Evolutionary conservation across 192 early-diverging fungal species (phyloP).

Genomic region (Coemansia erecta): DNA sequence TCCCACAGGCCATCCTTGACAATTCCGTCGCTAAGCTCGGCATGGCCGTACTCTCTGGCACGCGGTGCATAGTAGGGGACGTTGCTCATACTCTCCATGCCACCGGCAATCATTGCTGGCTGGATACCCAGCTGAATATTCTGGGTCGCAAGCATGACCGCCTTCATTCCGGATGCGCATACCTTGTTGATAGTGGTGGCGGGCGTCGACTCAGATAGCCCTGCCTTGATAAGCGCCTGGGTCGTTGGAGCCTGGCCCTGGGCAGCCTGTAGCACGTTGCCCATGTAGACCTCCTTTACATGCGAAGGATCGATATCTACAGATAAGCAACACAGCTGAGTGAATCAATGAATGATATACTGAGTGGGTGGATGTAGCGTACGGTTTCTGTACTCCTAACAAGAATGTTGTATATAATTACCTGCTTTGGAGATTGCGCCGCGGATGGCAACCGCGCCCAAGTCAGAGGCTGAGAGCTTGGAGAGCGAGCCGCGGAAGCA

Average conservation of each 20-base stretch:
- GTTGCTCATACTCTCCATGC: constrained; percentile 97
- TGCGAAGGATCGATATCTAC: constrained; percentile 71
- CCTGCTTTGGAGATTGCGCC: constrained; percentile 82
- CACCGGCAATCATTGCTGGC: constrained; percentile 84
- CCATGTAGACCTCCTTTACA: constrained; percentile 94
- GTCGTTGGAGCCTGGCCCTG: constrained; percentile 91
- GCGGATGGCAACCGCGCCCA: constrained; percentile 82
- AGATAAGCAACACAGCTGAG: background rate
- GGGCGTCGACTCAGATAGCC: constrained; percentile 73
- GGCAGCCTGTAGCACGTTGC: constrained; percentile 88
- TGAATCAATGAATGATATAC: too few relatives aligned
- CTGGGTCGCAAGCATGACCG: constrained; percentile 88
- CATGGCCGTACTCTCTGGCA: constrained; percentile 75
- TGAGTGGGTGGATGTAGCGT: background rate
- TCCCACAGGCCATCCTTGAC: constrained; percentile 97
- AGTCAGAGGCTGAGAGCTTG: constrained; percentile 76
- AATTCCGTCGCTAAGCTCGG: constrained; percentile 77
- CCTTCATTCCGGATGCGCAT: constrained; percentile 98
- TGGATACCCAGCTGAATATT: constrained; percentile 75
- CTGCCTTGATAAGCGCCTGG: constrained; percentile 84
- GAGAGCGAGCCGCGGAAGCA: constrained; percentile 86
- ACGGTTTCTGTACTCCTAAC: too few relatives aligned
- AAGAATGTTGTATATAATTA: constrained; percentile 8
- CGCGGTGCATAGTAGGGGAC: constrained; percentile 72
- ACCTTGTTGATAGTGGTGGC: constrained; percentile 99